Evolutionary conservation across 73 alveolate species (phyloP), one percentile per base, ranked within the genome.

Genomic region (Paramecium pentaurelia): DNA sequence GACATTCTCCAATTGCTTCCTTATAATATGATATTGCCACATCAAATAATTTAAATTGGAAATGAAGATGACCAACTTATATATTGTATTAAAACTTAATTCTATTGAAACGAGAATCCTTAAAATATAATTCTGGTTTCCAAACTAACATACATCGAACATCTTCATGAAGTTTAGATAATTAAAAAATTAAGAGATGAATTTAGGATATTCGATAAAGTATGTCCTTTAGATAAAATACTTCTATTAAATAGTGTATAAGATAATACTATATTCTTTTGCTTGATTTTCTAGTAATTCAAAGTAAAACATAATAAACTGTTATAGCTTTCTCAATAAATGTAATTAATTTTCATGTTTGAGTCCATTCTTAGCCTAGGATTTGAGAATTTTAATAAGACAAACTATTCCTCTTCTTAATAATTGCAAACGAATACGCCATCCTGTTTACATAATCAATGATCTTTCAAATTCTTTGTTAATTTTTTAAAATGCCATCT

Each of bases 381-480:
- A 73, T 18, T 73, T 37, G 9, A 73, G 87, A 73, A 73, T 73
- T 38, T 40, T 34, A 0, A 73, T 73, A 34, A 73, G 87, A 73
- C 87, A 73, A 11, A 73, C 60, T 5, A 73, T 73, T 6, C 87
- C 87, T 40, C 87, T 12, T 37, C 87, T 73, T 12, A 73, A 16
- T 34, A 73, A 37, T 40, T 73, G 38, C 1, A 73, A 16, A 3
- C 60, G 58, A 73, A 40, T 73, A n/a, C 87, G 58, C 87, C 87
- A 73, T 36, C 87, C 87, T 12, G 87, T 40, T 38, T 34, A 37
- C 64, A 37, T 73, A 8, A 73, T 73, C 30, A 37, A 18, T 1
- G 10, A 64, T 22, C 84, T 27, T 54, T 18, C 32, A 10, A 68
- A 68, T 68, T 68, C 49, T 34, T 27, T 11, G 25, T 68, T 68